Evolutionary conservation across 2,329 filamentous ascomycete species (phyloP), one percentile per base, ranked within the genome.

Genomic region (Trichoderma lentiforme): DNA sequence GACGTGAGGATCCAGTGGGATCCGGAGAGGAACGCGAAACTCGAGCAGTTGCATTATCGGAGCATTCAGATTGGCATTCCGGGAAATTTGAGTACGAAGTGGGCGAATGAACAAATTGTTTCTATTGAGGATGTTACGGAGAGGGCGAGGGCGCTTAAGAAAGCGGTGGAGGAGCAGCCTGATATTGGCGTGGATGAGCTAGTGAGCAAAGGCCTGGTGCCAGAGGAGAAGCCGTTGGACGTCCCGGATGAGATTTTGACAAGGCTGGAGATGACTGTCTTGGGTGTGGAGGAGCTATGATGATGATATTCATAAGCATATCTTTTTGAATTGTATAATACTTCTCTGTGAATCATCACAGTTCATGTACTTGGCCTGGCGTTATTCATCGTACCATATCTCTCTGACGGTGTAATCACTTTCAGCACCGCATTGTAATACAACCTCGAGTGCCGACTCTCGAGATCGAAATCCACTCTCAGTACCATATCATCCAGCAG

Each of bases 1-100:
- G 76, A 80, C 21, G 87, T 90, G 0, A 83, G 85, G n/a, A 82
- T 90, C 8, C 89, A 91, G 77, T 91, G 89, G 89, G 89, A 91
- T 78, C 89, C 89, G 0, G 89, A 91, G 76, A 76, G 89, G 24
- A 81, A 82, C 28, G 77, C 84, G 1, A 76, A 78, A 43, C 77
- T 90, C 12, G 83, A 78, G 12, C 82, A 80, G 73, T 73, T 90
- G 66, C 77, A 75, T 8, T 84, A 87, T 76, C 81, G 89, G 56
- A 89, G 87, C 76, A 88, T 91, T 34, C 89, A 91, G 81, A 86
- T 91, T 73, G 89, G 89, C 1, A 84, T 91, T n/a, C 84, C 86
- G 1, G 83, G 79, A 3, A 78, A 77, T 1, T 74, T 88, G 66
- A 84, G 84, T 39, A 77, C 79, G 32, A 79, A 75, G 32, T 90